Evolutionary conservation across 192 early-diverging fungal species (phyloP).

Genomic region (Oehlia diaphana): DNA sequence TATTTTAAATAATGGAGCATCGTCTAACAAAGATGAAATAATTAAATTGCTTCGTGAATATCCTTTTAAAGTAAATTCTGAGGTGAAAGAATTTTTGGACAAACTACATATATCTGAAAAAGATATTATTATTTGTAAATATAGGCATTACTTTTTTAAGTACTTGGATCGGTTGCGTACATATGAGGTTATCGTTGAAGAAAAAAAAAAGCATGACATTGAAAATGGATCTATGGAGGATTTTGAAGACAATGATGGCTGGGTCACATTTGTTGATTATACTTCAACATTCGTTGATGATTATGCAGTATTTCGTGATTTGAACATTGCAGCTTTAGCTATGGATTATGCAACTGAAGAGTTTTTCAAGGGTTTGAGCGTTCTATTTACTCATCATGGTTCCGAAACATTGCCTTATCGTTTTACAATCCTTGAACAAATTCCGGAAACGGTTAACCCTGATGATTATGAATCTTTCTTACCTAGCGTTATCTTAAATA

Average conservation of each 20-base stretch:
- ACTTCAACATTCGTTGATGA: slow-evolving; percentile 40
- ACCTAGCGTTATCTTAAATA: slow-evolving; percentile 31
- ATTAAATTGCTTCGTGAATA: slow-evolving; percentile 29
- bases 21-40: slow-evolving; percentile 33
- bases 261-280: slow-evolving; percentile 24
- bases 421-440: slow-evolving; percentile 54
- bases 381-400: slow-evolving; percentile 63
- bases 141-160: slow-evolving; percentile 56
- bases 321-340: slow-evolving; percentile 59
- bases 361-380: slow-evolving; percentile 56
- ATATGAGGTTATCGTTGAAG: slow-evolving; percentile 50
- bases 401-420: slow-evolving; percentile 59
- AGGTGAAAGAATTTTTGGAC: neutral
- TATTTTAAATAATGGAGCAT: slow-evolving; percentile 34
- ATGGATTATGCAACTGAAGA: slow-evolving; percentile 57
- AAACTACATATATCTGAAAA: slow-evolving; percentile 31
- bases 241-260: neutral
- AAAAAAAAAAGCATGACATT: slow-evolving; percentile 22
- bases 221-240: neutral
- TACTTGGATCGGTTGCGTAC: slow-evolving; percentile 66
- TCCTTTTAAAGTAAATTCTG: slow-evolving; percentile 6
- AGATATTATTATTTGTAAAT: slow-evolving; percentile 46
- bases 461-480: slow-evolving; percentile 43
- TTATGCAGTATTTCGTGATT: slow-evolving; percentile 60
- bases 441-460: slow-evolving; percentile 60